Evolutionary conservation across 371 early-diverging fungal genomes (phyloP), one percentile per base, ranked within the genome.

Genomic region (Capillidium rhysosporum): DNA sequence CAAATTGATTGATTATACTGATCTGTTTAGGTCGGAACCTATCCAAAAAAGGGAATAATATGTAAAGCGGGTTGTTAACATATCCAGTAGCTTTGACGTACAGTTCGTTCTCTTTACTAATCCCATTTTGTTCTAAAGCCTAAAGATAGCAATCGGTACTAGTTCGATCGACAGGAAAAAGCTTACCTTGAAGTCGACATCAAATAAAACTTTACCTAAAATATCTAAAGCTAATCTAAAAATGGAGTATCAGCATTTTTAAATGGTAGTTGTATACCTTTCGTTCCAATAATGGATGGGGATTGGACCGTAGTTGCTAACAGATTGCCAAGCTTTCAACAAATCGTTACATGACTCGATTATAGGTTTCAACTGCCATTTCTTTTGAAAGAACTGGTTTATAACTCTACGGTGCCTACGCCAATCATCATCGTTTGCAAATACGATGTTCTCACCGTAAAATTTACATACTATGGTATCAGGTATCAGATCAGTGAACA

Each of bases 141-240:
- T 20, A 10, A 5, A 43, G 14, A 20, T 43, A 43, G 5, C 3
- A 5, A n/a, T 20, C n/a, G 5, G 21, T 14, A 38, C 14, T 38
- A 9, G 18, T 18, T 3, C 3, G n/a, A 20, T 18, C 14, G n/a
- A 43, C 5, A 5, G 3, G n/a, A n/a, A 18, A 18, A 43, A 43
- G n/a, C 38, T 9, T 43, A 43, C 43, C 12, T 51, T 51, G 38
- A 51, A 51, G 2, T 51, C 51, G 21, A 51, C 20, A 20, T 34
- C 51, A 51, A 51, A 51, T n/a, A 51, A n/a, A 9, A 34, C n/a
- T 31, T 26, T 28, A 2, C 51, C 51, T 10, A 51, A 23, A 8
- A 51, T 51, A 23, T 51, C 51, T 23, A 51, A 51, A 21, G 51
- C 34, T 28, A 51, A 34, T 28, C 51, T 51, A 51, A 18, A 23